phyloP scores from a whole-genome alignment of 2,329 filamentous ascomycete species.

The Colletotrichum tropicale region DNA sequence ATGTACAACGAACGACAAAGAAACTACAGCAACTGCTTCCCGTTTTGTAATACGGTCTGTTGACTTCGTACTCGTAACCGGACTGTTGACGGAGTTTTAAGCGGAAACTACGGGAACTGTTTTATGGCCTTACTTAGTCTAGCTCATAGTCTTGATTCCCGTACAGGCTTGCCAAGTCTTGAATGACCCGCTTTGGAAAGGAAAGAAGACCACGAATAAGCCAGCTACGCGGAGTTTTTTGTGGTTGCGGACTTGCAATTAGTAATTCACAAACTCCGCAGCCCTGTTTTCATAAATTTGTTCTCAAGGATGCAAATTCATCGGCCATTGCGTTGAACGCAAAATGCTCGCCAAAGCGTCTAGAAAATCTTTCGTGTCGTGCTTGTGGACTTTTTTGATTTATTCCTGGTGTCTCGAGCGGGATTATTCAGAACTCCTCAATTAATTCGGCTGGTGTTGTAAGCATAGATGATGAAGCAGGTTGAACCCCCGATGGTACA shows the following conservation, averaged over 20 bases:
- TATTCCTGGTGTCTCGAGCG: neutral
- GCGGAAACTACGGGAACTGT: neutral
- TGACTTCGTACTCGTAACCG: neutral
- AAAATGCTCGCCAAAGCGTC: neutral
- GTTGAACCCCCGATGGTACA: neutral
- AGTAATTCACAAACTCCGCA: neutral
- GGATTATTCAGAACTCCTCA: neutral
- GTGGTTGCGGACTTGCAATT: neutral
- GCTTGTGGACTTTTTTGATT: neutral
- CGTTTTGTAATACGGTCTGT: neutral
- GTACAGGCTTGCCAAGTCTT: neutral
- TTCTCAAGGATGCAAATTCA: neutral
- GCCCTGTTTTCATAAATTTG: neutral
- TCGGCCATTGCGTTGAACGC: neutral
- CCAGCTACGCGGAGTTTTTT: neutral
- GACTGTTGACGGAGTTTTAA: neutral
- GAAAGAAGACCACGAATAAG: neutral
- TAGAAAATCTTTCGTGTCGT: neutral
- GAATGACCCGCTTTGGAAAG: neutral
- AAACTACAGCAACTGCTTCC: neutral
- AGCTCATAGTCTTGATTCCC: neutral
- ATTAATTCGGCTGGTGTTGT: rapidly evolving
- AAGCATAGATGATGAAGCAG: neutral
- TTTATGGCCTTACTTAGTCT: neutral
- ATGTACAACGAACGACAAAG: neutral